Percentiles rank a stretch among this genome's conserved stretches.
These are phyloP conservation scores for Hapsidospora chrysogenum DNA, from an alignment of 495 filamentous ascomycete species.

Conservation along the genomic window DNA sequence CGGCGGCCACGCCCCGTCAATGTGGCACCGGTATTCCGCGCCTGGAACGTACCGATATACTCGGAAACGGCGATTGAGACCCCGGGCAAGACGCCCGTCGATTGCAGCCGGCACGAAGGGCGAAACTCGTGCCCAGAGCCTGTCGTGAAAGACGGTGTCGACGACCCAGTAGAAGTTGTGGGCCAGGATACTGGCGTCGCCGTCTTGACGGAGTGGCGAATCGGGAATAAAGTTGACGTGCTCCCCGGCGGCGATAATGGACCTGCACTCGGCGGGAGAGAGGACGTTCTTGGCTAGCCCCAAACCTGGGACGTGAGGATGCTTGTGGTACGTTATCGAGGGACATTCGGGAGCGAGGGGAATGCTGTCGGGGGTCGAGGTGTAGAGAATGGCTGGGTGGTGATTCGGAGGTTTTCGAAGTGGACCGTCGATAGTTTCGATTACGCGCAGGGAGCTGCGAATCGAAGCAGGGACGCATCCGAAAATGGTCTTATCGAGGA, in stretches of 20 bases:
- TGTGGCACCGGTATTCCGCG: constrained; percentile 28
- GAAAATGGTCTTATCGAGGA: constrained; percentile 18
- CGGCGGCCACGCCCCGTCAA: constrained; percentile 33
- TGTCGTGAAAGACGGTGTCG: constrained; percentile 21
- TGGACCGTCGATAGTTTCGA: constrained; percentile 25
- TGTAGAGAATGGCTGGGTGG: constrained; percentile 26
- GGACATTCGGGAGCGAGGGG: constrained; percentile 11
- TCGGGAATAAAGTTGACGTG: constrained; percentile 27
- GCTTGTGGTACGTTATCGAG: constrained; percentile 13
- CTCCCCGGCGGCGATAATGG: constrained; percentile 29
- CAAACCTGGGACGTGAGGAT: constrained; percentile 23
- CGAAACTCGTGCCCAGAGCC: constrained; percentile 23
- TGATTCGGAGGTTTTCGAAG: constrained; percentile 29
- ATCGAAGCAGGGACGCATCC: constrained; percentile 5
- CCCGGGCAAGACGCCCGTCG: constrained; percentile 18
- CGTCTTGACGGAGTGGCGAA: constrained; percentile 24
- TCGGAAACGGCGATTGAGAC: constrained; percentile 29
- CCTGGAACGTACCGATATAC: constrained; percentile 33
- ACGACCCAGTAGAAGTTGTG: constrained; percentile 37
- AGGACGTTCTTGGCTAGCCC: constrained; percentile 21
- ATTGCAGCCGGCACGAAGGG: constrained; percentile 18
- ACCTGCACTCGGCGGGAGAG: constrained; percentile 19
- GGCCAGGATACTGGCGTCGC: constrained; percentile 25
- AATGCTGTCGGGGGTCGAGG: constrained; percentile 18
- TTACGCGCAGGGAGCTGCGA: constrained; percentile 14